Conservation (phyloP, 192 early-diverging fungal species). For the Coemansia sp. region DNA sequence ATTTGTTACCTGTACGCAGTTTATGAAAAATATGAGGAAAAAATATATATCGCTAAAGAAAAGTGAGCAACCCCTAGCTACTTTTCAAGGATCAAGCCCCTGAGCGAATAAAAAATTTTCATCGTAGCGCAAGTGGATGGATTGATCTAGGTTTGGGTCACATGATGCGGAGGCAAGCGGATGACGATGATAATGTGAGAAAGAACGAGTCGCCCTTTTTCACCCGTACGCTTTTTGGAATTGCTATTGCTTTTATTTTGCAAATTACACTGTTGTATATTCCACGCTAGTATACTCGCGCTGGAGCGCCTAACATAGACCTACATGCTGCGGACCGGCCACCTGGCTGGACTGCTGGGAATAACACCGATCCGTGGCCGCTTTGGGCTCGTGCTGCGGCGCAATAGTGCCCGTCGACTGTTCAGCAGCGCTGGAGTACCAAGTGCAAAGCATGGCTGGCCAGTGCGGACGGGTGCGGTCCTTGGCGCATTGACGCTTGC, state of each 20-base stretch:
- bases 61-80: not conserved
- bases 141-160: not conserved
- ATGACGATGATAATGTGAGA: not conserved
- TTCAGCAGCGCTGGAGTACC: not conserved
- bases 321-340: conserved; percentile 6
- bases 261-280: not conserved
- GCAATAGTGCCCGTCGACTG: not conserved
- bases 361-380: not conserved
- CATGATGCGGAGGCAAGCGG: not conserved
- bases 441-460: not conserved
- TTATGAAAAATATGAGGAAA: not conserved
- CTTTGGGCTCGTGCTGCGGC: not conserved
- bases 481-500: not conserved
- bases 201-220: not conserved
- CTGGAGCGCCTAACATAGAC: not conserved
- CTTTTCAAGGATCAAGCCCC: not conserved
- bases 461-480: not conserved
- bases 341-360: conserved; percentile 1
- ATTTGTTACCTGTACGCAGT: not conserved
- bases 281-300: not conserved
- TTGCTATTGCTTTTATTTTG: not conserved
- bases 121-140: not conserved
- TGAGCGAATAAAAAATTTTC: not conserved
- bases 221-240: not conserved
- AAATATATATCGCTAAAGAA: not conserved